Conservation (phyloP, 1,284 basidiomycete species). For the Ceraceosorus bombacis region DNA sequence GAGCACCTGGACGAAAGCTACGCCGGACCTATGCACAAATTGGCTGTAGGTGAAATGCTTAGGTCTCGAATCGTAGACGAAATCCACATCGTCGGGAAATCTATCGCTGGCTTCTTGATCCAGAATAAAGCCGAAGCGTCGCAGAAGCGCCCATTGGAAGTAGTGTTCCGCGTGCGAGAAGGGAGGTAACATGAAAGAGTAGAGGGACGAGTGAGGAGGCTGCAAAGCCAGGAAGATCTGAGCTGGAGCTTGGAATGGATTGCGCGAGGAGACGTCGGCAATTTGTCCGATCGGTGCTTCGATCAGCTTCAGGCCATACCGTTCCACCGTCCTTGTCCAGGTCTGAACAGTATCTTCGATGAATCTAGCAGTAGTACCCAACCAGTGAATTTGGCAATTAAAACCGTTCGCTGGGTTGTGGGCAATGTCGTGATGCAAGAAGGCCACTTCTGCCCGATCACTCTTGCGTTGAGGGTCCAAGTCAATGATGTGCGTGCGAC, state of each 20-base stretch:
- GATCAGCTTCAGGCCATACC: conserved; percentile 82
- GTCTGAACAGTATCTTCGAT: conserved; percentile 81
- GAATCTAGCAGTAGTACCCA: conserved; percentile 87
- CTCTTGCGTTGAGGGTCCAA: conserved; percentile 37
- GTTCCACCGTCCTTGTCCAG: conserved; percentile 77
- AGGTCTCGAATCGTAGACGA: conserved; percentile 42
- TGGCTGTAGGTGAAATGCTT: conserved; percentile 42
- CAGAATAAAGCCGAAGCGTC: conserved; percentile 42
- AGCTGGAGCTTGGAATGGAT: conserved; percentile 44
- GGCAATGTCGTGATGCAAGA: conserved; percentile 45
- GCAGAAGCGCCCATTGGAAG: conserved; percentile 42
- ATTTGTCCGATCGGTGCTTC: conserved; percentile 55
- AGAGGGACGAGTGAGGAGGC: conserved; percentile 34
- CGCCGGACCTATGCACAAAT: conserved; percentile 43
- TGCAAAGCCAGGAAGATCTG: conserved; percentile 37
- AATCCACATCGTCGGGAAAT: conserved; percentile 33
- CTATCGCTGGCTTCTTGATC: conserved; percentile 41
- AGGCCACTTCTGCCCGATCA: conserved; percentile 43
- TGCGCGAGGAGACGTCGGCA: conserved; percentile 42
- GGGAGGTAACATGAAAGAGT: conserved; percentile 22
- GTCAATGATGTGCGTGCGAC: conserved; percentile 38
- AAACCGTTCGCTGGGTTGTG: conserved; percentile 48
- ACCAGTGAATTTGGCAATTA: conserved; percentile 78
- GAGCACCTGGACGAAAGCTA: conserved; percentile 45
- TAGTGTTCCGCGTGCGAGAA: conserved; percentile 21